These are phyloP conservation scores for Exophiala phaeomuriformis DNA, from an alignment of 2,329 filamentous ascomycete species.

Conservation along the genomic window DNA sequence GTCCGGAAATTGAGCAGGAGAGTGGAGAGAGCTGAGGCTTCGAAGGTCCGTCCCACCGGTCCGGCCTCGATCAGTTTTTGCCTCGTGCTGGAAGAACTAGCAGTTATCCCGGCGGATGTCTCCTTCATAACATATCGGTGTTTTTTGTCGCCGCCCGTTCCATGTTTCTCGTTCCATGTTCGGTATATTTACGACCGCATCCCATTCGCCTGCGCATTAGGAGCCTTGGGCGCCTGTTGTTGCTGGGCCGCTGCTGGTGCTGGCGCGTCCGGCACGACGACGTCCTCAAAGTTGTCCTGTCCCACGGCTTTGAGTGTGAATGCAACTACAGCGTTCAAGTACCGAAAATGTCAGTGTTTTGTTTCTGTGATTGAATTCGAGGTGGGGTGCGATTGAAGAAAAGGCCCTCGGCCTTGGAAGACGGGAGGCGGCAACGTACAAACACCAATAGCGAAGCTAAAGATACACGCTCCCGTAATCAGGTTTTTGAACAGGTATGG, in stretches of 20 bases:
- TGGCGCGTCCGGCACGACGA: slow-evolving; percentile 74
- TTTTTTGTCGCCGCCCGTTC: too few species aligned
- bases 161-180: slow-evolving; percentile 22
- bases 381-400: too few species aligned
- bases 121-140: too few species aligned
- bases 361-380: too few species aligned
- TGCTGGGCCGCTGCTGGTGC: background rate
- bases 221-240: slow-evolving; percentile 18
- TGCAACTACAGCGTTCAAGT: slow-evolving; percentile 44
- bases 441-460: slow-evolving; percentile 69
- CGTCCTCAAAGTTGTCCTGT: slow-evolving; percentile 95
- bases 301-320: slow-evolving; percentile 78
- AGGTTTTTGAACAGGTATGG: slow-evolving; percentile 90
- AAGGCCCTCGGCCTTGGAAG: too few species aligned
- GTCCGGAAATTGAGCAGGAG: too few species aligned
- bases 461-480: slow-evolving; percentile 67
- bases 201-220: slow-evolving; percentile 15
- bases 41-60: too few species aligned
- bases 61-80: too few species aligned
- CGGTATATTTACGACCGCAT: slow-evolving; percentile 21
- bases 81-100: too few species aligned
- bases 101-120: too few species aligned
- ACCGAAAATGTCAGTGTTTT: background rate
- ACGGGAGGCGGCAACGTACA: slow-evolving; percentile 61
- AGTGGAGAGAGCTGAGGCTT: too few species aligned